Conservation (phyloP, 768 basidiomycete genomes). For the Tulasnella sp. region DNA sequence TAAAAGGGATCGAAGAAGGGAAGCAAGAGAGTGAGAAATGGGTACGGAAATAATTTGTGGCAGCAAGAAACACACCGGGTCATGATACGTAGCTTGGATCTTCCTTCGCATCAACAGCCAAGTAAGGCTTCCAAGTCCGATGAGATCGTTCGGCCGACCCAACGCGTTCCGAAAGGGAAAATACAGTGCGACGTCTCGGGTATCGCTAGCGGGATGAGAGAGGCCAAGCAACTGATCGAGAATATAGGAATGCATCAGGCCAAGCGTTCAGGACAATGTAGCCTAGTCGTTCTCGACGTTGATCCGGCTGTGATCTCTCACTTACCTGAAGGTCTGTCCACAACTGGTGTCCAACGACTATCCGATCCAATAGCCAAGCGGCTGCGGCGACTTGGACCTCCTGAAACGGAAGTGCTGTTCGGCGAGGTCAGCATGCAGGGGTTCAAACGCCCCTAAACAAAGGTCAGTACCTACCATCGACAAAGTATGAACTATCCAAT, state of each 20-base stretch:
- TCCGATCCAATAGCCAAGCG: conserved; percentile 54
- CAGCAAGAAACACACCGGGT: conserved; percentile 47
- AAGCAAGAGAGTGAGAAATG: not conserved
- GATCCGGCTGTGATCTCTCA: too few species aligned
- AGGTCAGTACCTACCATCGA: not conserved
- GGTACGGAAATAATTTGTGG: conserved; percentile 3
- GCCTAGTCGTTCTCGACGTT: not conserved
- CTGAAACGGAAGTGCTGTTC: conserved; percentile 46
- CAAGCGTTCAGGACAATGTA: not conserved
- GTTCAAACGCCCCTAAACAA: too few species aligned
- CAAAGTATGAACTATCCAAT: conserved; percentile 7
- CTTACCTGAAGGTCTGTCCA: conserved; percentile 77
- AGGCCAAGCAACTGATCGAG: conserved; percentile 18
- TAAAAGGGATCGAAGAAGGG: not conserved
- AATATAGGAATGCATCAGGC: not conserved
- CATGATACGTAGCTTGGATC: conserved; percentile 58
- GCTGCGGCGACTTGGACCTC: conserved; percentile 59
- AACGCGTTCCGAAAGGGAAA: conserved; percentile 69
- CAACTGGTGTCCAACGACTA: conserved; percentile 64
- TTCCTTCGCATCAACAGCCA: conserved; percentile 76
- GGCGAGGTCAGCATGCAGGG: too few species aligned
- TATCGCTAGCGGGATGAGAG: conserved; percentile 29
- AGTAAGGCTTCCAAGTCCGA: conserved; percentile 68
- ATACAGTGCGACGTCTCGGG: conserved; percentile 73
- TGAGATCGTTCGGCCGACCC: conserved; percentile 45